These are phyloP conservation scores for Boletus rubescentipes DNA, from an alignment of 768 basidiomycete species.

Conservation along the genomic window DNA sequence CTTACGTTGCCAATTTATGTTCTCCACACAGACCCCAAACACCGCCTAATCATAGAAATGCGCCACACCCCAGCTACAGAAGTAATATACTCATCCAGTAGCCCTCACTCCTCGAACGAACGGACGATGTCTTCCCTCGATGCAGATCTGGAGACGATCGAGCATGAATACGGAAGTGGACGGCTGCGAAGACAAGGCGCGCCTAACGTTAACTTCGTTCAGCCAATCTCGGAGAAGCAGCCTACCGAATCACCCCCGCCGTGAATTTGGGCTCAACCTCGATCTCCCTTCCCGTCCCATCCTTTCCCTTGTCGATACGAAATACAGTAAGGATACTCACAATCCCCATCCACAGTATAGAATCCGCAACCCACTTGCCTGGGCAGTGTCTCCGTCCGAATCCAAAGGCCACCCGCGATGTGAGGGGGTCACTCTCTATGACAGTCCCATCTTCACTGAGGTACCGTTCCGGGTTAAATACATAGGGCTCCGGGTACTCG, in stretches of 20 bases:
- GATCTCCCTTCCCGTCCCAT: constrained; percentile 21
- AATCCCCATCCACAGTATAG: constrained; percentile 31
- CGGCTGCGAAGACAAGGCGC: constrained; percentile 22
- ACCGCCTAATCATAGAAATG: constrained; percentile 17
- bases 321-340: constrained; percentile 29
- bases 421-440: constrained; percentile 25
- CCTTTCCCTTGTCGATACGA: constrained; percentile 22
- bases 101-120: constrained; percentile 16
- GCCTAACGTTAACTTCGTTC: constrained; percentile 14
- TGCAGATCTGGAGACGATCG: constrained; percentile 30
- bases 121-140: constrained; percentile 20
- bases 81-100: background rate
- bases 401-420: constrained; percentile 28
- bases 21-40: constrained; percentile 16
- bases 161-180: constrained; percentile 31
- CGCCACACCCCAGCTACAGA: background rate
- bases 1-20: constrained; percentile 24
- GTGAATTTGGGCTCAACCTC: constrained; percentile 31
- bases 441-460: constrained; percentile 24
- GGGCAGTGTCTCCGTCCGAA: constrained; percentile 34
- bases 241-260: constrained; percentile 34
- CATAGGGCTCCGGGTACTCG: constrained; percentile 26
- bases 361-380: constrained; percentile 33
- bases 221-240: constrained; percentile 6
- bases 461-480: constrained; percentile 29